phyloP scores from a whole-genome alignment of 139 green algal genomes.

The Diplosphaera chodatii region DNA sequence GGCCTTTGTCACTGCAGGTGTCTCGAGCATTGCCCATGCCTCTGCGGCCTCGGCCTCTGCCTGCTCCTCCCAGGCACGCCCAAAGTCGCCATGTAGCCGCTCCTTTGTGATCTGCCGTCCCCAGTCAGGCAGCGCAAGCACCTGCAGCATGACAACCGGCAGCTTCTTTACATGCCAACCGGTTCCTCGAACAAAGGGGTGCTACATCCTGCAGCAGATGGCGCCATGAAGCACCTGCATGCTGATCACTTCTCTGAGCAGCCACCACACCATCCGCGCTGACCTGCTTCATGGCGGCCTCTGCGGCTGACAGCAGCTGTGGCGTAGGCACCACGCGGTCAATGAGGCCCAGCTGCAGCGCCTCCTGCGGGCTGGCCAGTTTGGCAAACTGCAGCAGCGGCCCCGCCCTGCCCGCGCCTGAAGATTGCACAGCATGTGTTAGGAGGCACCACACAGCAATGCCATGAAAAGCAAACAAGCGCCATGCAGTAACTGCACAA shows the following conservation, averaged over 20 bases:
- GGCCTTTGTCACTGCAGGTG: conserved; percentile 35
- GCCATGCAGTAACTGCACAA: too few relatives aligned
- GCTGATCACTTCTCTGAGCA: too few relatives aligned
- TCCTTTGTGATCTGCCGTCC: conserved; percentile 51
- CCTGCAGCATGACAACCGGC: conserved; percentile 18
- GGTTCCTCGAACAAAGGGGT: too few relatives aligned
- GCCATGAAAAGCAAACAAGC: too few relatives aligned
- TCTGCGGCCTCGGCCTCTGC: conserved; percentile 42
- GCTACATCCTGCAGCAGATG: too few relatives aligned
- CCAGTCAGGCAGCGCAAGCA: conserved; percentile 33
- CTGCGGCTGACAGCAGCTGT: conserved; percentile 40
- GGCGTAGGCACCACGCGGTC: conserved; percentile 56
- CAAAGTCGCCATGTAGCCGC: conserved; percentile 44
- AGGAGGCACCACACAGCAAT: neutral
- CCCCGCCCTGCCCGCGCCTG: conserved; percentile 47
- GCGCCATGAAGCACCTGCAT: too few relatives aligned
- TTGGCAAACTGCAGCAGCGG: conserved; percentile 45
- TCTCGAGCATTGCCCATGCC: conserved; percentile 56
- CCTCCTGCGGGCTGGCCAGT: conserved; percentile 28
- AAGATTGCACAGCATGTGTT: neutral
- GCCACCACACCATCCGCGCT: too few relatives aligned
- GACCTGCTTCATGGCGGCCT: conserved; percentile 33
- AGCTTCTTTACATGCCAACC: too few relatives aligned
- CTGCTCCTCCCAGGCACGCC: conserved; percentile 49
- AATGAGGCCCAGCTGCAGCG: conserved; percentile 60